Percentiles rank a stretch among this genome's conserved stretches.
Conservation (phyloP, 2,329 filamentous ascomycete species). For the Pestalotiopsis sp. region DNA sequence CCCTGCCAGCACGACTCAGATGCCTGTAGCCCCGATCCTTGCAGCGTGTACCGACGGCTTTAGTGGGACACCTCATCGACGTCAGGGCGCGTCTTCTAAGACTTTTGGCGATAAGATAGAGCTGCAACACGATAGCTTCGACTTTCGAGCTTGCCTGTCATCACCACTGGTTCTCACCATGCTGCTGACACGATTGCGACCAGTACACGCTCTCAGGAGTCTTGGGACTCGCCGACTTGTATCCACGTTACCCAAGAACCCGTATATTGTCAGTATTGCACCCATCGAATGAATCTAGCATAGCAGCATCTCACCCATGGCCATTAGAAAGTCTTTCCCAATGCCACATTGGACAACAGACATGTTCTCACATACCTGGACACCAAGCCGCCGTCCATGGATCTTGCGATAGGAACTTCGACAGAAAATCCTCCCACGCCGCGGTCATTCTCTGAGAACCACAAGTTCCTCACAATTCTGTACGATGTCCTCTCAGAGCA, state of each 20-base stretch:
- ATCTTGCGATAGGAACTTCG: slow-evolving; percentile 62
- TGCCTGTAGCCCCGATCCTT: neutral
- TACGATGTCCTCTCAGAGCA: slow-evolving; percentile 58
- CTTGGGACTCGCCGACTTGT: slow-evolving; percentile 36
- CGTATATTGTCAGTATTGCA: slow-evolving; percentile 52
- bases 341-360: slow-evolving; percentile 44
- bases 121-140: neutral
- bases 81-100: neutral
- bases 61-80: neutral
- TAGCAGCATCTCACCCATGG: slow-evolving; percentile 17
- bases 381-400: slow-evolving; percentile 54
- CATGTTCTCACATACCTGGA: slow-evolving; percentile 64
- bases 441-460: slow-evolving; percentile 61
- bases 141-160: neutral
- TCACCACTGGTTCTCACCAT: slow-evolving; percentile 27
- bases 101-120: slow-evolving; percentile 7
- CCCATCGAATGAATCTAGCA: slow-evolving; percentile 17
- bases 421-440: slow-evolving; percentile 64
- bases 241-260: slow-evolving; percentile 53
- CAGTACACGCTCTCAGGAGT: slow-evolving; percentile 24
- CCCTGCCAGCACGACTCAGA: neutral
- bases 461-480: slow-evolving; percentile 60
- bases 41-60: neutral
- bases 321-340: slow-evolving; percentile 60
- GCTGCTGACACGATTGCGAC: slow-evolving; percentile 33